These are phyloP conservation scores for Jacaranda copaia DNA, from an alignment of 257 asterid species.

Conservation along the genomic window DNA sequence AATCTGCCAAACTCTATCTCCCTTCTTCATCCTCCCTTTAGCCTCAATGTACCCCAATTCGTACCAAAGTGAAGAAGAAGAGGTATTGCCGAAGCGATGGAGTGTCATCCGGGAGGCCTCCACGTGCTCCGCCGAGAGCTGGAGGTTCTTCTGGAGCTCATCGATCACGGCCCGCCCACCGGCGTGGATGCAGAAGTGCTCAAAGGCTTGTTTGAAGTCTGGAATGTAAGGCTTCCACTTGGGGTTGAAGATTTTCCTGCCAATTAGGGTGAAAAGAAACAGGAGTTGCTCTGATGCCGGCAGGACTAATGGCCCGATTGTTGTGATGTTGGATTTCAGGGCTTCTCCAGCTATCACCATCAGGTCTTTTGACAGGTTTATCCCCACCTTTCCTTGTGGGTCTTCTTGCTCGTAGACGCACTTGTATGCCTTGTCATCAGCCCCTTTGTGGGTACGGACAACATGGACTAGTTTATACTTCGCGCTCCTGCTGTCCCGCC, in stretches of 20 bases:
- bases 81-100: constrained; percentile 81
- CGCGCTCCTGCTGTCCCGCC: constrained; percentile 58
- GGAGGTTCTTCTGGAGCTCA: constrained; percentile 87
- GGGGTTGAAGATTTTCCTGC: constrained; percentile 78
- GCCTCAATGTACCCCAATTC: constrained; percentile 76
- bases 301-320: constrained; percentile 86
- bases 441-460: constrained; percentile 86
- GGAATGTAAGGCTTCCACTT: constrained; percentile 92
- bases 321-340: constrained; percentile 80
- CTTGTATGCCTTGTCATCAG: constrained; percentile 77
- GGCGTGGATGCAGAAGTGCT: constrained; percentile 88
- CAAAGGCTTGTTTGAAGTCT: constrained; percentile 82
- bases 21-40: constrained; percentile 82
- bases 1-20: constrained; percentile 84
- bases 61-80: constrained; percentile 87
- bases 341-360: constrained; percentile 96
- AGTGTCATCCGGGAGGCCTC: constrained; percentile 95
- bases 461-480: constrained; percentile 76
- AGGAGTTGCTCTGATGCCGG: constrained; percentile 87
- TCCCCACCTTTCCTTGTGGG: constrained; percentile 78
- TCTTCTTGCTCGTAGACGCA: constrained; percentile 90
- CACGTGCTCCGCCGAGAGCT: constrained; percentile 83
- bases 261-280: constrained; percentile 77
- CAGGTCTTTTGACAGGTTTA: constrained; percentile 73
- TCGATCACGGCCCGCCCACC: constrained; percentile 92